Evolutionary conservation across 257 asterid genomes (phyloP).

Genomic region (Agastache rugosa): DNA sequence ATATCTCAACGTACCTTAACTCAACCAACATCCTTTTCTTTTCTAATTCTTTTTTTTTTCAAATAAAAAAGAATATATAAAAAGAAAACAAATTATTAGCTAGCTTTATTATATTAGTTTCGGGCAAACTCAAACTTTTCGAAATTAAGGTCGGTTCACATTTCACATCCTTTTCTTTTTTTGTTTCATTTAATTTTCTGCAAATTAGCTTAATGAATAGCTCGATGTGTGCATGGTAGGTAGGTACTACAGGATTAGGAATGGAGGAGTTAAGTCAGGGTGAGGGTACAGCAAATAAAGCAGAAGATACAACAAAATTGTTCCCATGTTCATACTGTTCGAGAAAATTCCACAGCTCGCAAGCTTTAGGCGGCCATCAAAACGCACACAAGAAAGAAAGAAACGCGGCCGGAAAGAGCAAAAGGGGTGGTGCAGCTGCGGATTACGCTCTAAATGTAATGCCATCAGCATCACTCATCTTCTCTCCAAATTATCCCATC

Average conservation of each 20-base stretch:
- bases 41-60: not conserved
- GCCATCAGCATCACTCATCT: conserved; percentile 47
- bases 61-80: not conserved
- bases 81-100: not conserved
- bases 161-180: not conserved
- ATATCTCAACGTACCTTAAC: conserved; percentile 4
- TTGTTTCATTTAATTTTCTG: not conserved
- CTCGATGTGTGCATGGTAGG: no score
- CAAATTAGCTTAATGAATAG: not conserved
- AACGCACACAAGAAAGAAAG: conserved; percentile 93
- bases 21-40: not conserved
- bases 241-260: not conserved
- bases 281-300: conserved; percentile 42
- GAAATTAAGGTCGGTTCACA: not conserved
- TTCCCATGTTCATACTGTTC: conserved; percentile 85
- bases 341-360: conserved; percentile 84
- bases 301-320: conserved; percentile 57
- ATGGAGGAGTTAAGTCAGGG: conserved; percentile 51
- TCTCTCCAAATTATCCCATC: conserved; percentile 55
- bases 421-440: conserved; percentile 31
- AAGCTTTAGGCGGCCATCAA: conserved; percentile 95
- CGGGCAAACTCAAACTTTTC: not conserved
- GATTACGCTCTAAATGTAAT: conserved; percentile 37
- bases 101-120: no score
- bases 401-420: conserved; percentile 73